Base-by-base conservation (phyloP, 306 rosid species). In the Trichosanthes cucumerina region DNA sequence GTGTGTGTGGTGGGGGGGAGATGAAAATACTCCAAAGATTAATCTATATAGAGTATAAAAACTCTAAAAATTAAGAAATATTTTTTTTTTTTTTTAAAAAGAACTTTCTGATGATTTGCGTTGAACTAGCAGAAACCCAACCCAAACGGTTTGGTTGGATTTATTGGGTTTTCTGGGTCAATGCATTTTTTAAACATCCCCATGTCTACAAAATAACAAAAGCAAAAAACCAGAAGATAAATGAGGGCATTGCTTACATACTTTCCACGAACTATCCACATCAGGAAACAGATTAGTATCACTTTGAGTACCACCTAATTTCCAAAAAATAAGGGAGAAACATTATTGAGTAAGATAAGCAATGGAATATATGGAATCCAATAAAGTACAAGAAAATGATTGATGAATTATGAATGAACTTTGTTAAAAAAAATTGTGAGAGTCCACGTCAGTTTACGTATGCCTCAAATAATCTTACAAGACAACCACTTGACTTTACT, bases 181-280 rank as follows among this genome's bases (percentile, higher is more conserved):
- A 16, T 38, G 19, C 6, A 5, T 43, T 19, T 69, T 12, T 21
- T 41, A 21, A n/a, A 24, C 19, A 23, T 43, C 34, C 33, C 6
- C 19, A 57, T 57, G 44, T 74, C 24, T 31, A 7, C 10, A 11
- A 4, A 49, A 74, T 10, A 73, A 59, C 36, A 74, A 58, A 75
- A 69, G 23, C 60, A 47, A 77, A 64, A 73, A 79, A 74, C 41
- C 26, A 13, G 66, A 33, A 50, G 43, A 64, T 71, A 81, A 62
- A 82, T 49, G 11, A 68, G 44, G 52, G 63, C 78, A 74, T 11
- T 76, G 72, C 75, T 65, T 28, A 86, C 97, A 31, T 90, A 95
- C 99, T 82, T 90, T 89, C 99, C 99, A 95, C 80, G 97, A 74
- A 81, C 99, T 95, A 76, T 91, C 90, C 1, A 95, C 97, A 5